Evolutionary conservation across 805 yeast genomes (phyloP).

Genomic region (Brettanomyces bruxellensis): DNA sequence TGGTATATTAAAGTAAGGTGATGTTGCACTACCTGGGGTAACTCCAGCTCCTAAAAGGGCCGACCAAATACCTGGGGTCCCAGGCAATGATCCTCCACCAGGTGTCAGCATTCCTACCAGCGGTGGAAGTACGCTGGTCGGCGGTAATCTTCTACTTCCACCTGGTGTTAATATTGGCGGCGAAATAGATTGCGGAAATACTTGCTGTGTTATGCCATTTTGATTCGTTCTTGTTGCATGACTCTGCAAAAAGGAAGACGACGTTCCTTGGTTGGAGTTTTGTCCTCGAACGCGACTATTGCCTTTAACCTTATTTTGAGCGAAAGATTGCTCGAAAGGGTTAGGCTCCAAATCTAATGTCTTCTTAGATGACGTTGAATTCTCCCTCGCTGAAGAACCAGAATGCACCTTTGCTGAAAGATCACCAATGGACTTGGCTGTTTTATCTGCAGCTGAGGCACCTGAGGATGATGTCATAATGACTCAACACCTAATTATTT

Average conservation of each 20-base stretch:
- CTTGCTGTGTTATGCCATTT: conserved; percentile 2
- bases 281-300: not conserved
- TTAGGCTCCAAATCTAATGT: conserved; percentile 64
- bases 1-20: not conserved
- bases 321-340: conserved; percentile 92
- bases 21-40: not conserved
- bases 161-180: conserved; percentile 49
- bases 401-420: not conserved
- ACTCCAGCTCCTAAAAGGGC: conserved; percentile 33
- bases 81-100: conserved; percentile 35
- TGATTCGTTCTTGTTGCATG: conserved; percentile 12
- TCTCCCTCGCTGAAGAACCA: not conserved
- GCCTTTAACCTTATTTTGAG: conserved; percentile 10
- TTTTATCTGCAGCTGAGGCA: not conserved
- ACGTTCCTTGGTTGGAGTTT: not conserved
- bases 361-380: conserved; percentile 6
- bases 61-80: conserved; percentile 48
- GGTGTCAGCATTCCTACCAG: conserved; percentile 35
- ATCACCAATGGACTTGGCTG: not conserved
- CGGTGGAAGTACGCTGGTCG: conserved; percentile 35
- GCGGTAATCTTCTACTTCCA: conserved; percentile 30
- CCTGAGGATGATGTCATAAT: conserved; percentile 6
- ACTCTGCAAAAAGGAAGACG: conserved; percentile 2
- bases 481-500: not conserved
- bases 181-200: conserved; percentile 15